Percentiles rank a stretch among this genome's conserved stretches.
Evolutionary conservation across 495 filamentous ascomycete genomes (phyloP).

Genomic region (Podospora anserina): DNA sequence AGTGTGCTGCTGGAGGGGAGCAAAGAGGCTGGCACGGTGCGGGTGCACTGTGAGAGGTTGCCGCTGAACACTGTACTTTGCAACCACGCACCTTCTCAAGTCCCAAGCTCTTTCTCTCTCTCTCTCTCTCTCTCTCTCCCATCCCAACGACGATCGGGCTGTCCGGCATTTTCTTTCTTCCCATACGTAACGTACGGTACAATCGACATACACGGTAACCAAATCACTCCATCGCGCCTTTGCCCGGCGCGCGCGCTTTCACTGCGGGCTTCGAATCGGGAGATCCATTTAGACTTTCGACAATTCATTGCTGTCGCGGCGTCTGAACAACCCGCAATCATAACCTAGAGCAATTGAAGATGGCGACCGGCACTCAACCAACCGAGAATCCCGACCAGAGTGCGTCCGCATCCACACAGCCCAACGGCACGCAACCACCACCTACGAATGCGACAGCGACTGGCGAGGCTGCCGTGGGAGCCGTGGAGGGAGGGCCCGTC

Average conservation of each 20-base stretch:
- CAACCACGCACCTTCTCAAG: too few species aligned
- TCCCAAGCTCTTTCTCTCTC: too few species aligned
- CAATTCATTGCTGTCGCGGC: neutral
- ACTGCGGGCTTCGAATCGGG: too few species aligned
- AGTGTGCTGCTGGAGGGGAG: too few species aligned
- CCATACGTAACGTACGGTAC: too few species aligned
- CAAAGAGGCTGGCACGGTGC: too few species aligned
- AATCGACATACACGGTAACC: neutral
- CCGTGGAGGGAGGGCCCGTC: slow-evolving; percentile 4
- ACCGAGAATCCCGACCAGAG: slow-evolving; percentile 21
- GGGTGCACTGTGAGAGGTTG: too few species aligned
- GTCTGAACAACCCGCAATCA: neutral
- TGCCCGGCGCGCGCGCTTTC: neutral
- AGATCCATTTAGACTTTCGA: neutral
- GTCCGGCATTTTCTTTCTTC: too few species aligned
- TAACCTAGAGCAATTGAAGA: slow-evolving; percentile 6
- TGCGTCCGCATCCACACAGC: slow-evolving; percentile 1
- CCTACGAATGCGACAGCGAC: neutral
- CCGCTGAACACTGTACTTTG: too few species aligned
- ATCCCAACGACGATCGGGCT: too few species aligned
- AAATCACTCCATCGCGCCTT: neutral
- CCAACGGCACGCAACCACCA: slow-evolving; percentile 23
- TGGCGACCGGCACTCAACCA: slow-evolving; percentile 25
- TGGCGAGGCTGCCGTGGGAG: neutral
- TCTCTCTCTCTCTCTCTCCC: too few species aligned